Conservation (phyloP, 169 alveolate genomes). For the Babesia divergens region DNA sequence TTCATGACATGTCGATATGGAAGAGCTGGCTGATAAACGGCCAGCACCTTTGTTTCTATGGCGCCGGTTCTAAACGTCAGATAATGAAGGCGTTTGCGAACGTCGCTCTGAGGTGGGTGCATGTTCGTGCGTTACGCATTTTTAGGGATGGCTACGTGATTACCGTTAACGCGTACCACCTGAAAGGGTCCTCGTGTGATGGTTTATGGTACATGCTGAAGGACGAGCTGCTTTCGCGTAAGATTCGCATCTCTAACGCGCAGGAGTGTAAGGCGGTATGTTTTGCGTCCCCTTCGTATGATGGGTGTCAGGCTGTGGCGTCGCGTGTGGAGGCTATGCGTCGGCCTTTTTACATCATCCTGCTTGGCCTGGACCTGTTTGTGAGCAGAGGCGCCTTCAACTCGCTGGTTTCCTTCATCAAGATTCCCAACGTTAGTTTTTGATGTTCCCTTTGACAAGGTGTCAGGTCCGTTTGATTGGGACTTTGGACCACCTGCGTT, state of each 20-base stretch:
- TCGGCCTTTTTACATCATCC: constrained; percentile 34
- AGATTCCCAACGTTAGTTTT: neutral
- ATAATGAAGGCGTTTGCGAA: constrained; percentile 18
- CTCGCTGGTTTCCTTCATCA: neutral
- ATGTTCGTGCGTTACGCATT: neutral
- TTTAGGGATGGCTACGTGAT: constrained; percentile 34
- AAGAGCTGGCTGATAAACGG: constrained; percentile 65
- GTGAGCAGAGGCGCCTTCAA: neutral
- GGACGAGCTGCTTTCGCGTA: neutral
- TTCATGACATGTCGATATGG: constrained; percentile 35
- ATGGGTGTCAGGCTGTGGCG: constrained; percentile 1
- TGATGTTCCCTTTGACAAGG: neutral
- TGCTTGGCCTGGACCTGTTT: constrained; percentile 40
- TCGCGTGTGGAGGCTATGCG: neutral
- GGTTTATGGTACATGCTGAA: constrained; percentile 2
- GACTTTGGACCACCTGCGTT: constrained; percentile 50
- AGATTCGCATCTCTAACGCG: neutral
- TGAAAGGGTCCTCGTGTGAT: constrained; percentile 28
- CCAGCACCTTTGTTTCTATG: constrained; percentile 42
- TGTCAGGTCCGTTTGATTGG: constrained; percentile 48
- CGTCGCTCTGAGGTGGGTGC: constrained; percentile 40
- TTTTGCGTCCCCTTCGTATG: neutral
- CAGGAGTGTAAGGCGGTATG: constrained; percentile 11
- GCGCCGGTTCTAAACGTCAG: constrained; percentile 56
- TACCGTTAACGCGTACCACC: constrained; percentile 35